Conservation (phyloP, 306 rosid genomes). For the Cucurbita moschata region DNA sequence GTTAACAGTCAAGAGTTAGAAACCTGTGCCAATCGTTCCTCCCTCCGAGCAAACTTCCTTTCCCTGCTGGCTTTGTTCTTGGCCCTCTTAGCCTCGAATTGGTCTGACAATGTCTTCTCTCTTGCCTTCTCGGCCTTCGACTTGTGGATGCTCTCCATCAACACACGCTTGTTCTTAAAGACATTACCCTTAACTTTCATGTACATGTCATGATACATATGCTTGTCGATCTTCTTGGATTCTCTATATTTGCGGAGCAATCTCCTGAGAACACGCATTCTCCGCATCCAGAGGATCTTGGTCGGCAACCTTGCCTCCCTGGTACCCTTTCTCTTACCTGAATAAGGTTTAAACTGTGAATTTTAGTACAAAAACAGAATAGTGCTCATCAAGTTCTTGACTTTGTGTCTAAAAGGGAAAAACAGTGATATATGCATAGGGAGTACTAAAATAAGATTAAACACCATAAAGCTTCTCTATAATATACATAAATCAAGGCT, state of each 20-base stretch:
- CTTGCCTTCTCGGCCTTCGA: slow-evolving; percentile 98
- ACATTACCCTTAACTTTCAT: slow-evolving; percentile 98
- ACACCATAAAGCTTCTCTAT: neutral
- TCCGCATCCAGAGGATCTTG: slow-evolving; percentile 90
- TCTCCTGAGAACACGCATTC: slow-evolving; percentile 90
- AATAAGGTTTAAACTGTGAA: neutral
- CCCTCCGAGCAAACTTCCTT: slow-evolving; percentile 74
- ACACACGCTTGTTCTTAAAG: slow-evolving; percentile 85
- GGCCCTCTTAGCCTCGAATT: slow-evolving; percentile 87
- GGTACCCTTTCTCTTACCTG: slow-evolving; percentile 95
- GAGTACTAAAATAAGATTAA: neutral
- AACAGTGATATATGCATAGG: neutral
- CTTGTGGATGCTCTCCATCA: slow-evolving; percentile 96
- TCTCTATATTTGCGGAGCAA: slow-evolving; percentile 94
- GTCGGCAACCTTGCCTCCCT: slow-evolving; percentile 98
- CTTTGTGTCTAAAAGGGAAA: neutral
- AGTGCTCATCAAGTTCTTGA: neutral
- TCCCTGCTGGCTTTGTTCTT: slow-evolving; percentile 98
- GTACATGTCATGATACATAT: slow-evolving; percentile 98
- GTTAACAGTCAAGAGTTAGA: neutral
- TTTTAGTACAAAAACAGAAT: neutral
- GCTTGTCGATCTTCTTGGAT: slow-evolving; percentile 86
- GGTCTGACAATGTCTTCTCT: slow-evolving; percentile 93
- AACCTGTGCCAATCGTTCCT: slow-evolving; percentile 89
- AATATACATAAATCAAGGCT: neutral